Base-by-base conservation (phyloP, 768 basidiomycete genomes). In the Boletus rubescentipes region DNA sequence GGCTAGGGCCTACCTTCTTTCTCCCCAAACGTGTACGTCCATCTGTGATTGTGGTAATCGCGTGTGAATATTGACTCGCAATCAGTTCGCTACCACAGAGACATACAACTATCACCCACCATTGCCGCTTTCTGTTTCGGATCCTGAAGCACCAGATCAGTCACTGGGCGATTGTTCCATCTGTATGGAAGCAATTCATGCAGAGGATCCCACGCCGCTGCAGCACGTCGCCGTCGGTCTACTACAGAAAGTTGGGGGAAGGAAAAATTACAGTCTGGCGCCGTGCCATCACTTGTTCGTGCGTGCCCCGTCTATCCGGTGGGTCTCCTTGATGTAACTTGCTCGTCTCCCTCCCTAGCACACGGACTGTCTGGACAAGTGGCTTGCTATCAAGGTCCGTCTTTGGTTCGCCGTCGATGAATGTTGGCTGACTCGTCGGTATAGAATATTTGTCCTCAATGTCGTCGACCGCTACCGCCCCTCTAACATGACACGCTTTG, bases 251-350 rank as follows among this genome's bases (percentile, higher is more conserved):
- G n/a, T n/a, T 26, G 69, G 66, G 9, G 69, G 69, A 48, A 77
- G 85, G 60, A 85, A 86, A 67, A 79, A 73, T 50, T 95, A 94
- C 60, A 93, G 93, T 64, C 72, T 93, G 55, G 91, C 93, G 2
- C 93, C 93, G 2, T 95, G 93, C 73, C 83, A 87, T 63, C 93
- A 95, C n/a, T 63, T 94, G 60, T 95, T 95, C 70, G 89, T 91
- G 61, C 73, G 89, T 59, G 41, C 7, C 49, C 11, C n/a, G 5
- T 34, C 6, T 26, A n/a, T 31, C 2, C 3, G 15, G 18, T 34
- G 15, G 30, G 5, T 20, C 4, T 35, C n/a, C n/a, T n/a, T 43
- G 12, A 9, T 9, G 5, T 37, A 11, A 35, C n/a, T n/a, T n/a
- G n/a, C n/a, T n/a, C n/a, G n/a, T n/a, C n/a, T n/a, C n/a, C n/a